A percentile compares a stretch with the other conserved stretches of the same genome.
Evolutionary conservation across 192 early-diverging fungal species (phyloP).

Genomic region (Obelidium mucronatum): DNA sequence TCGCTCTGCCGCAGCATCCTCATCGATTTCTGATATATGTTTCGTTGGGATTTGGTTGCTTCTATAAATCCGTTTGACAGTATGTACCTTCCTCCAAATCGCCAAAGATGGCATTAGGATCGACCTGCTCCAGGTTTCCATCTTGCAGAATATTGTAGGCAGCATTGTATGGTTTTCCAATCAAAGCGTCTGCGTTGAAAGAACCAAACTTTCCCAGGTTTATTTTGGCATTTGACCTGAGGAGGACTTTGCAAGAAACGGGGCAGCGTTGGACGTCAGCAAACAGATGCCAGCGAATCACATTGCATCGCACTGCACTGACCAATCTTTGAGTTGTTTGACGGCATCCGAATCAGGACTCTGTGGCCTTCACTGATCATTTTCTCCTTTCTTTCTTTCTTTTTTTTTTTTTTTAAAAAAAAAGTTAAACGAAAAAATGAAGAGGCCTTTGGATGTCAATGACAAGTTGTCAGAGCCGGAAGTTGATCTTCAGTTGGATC

Average conservation of each 20-base stretch:
- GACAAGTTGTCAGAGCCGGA: too few relatives aligned
- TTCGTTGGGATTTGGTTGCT: neutral
- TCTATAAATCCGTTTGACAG: neutral
- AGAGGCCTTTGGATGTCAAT: too few relatives aligned
- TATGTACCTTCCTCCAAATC: neutral
- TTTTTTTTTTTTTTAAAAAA: neutral
- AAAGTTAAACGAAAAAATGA: neutral
- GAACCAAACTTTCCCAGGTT: conserved; percentile 90
- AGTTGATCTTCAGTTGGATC: too few relatives aligned
- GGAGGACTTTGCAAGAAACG: neutral
- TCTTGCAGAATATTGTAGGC: conserved; percentile 81
- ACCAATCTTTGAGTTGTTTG: conserved; percentile 82
- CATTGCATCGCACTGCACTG: conserved; percentile 58
- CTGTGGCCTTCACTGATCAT: conserved; percentile 66
- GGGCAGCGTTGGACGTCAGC: too few relatives aligned
- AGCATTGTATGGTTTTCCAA: conserved; percentile 80
- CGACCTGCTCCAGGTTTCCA: conserved; percentile 22
- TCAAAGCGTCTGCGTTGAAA: conserved; percentile 78
- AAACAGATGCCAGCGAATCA: conserved; percentile 41
- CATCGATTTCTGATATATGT: conserved; percentile 16
- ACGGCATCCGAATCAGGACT: conserved; percentile 84
- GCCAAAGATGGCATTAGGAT: neutral
- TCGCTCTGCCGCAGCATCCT: conserved; percentile 72
- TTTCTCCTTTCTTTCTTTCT: neutral
- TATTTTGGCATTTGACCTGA: neutral